Percentiles rank a stretch among this genome's conserved stretches.
These are phyloP conservation scores for Astrephomene gubernaculifera DNA, from an alignment of 139 green algal genomes.

Conservation along the genomic window DNA sequence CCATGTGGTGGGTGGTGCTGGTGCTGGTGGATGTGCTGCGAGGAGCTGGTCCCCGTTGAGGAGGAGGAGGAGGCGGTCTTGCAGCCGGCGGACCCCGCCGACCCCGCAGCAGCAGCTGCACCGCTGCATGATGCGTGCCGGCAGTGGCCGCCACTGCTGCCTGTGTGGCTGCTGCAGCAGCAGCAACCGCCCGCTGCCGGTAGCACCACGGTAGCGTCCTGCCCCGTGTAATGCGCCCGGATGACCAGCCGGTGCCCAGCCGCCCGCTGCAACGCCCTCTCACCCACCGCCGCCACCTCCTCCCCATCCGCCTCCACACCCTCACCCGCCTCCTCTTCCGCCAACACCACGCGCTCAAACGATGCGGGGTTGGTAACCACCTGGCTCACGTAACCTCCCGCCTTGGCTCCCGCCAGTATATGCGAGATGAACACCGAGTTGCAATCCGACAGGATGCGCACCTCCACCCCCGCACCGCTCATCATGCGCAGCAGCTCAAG, in stretches of 20 bases:
- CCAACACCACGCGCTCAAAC: constrained; percentile 64
- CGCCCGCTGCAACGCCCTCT: constrained; percentile 6
- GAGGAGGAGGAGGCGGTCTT: no score
- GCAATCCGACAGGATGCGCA: constrained; percentile 78
- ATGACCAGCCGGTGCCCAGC: constrained; percentile 59
- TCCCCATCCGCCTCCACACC: constrained; percentile 8
- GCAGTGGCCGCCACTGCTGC: background rate
- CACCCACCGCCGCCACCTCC: background rate
- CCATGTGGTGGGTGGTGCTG: no score
- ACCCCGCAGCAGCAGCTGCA: background rate
- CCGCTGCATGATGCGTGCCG: background rate
- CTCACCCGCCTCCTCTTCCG: background rate
- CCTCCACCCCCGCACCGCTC: constrained; percentile 49
- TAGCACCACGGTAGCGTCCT: background rate
- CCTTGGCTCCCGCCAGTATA: constrained; percentile 75
- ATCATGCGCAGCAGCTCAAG: constrained; percentile 60
- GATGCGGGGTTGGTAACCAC: constrained; percentile 77
- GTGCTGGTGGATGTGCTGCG: no score
- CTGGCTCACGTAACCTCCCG: constrained; percentile 58
- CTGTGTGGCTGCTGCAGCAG: background rate
- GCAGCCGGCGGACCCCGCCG: background rate
- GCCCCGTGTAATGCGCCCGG: background rate
- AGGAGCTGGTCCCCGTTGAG: no score
- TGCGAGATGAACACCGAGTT: constrained; percentile 85
- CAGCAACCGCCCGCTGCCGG: no score